These are phyloP conservation scores for Triticum dicoccoides DNA, from an alignment of 176 grass and related monocot genomes.

Conservation along the genomic window DNA sequence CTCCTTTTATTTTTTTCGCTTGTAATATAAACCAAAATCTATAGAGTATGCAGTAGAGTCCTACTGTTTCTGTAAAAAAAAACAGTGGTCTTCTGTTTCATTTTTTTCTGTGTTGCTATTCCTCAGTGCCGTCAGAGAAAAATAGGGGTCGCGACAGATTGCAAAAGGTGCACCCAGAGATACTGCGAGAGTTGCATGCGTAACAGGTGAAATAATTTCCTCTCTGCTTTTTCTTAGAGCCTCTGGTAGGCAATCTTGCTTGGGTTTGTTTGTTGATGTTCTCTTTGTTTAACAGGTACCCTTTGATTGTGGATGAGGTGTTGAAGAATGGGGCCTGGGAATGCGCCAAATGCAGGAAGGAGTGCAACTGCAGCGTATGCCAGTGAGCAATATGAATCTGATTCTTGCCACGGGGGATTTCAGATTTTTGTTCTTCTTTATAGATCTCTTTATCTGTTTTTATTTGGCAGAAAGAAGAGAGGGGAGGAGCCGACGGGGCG, in stretches of 20 bases:
- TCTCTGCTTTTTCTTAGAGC: not conserved
- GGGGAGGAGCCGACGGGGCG: conserved; percentile 69
- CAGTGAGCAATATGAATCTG: conserved; percentile 42
- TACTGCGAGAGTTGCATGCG: conserved; percentile 72
- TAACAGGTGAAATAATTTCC: conserved; percentile 50
- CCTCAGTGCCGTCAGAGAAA: too few species aligned
- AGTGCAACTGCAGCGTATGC: conserved; percentile 87
- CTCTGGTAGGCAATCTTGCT: not conserved
- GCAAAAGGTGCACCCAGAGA: conserved; percentile 46
- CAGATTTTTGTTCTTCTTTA: not conserved
- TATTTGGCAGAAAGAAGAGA: conserved; percentile 60
- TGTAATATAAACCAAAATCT: too few species aligned
- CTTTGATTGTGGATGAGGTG: conserved; percentile 50
- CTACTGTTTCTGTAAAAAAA: too few species aligned
- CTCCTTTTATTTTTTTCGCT: too few species aligned
- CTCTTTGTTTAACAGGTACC: conserved; percentile 46
- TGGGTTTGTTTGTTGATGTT: not conserved
- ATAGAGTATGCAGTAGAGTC: too few species aligned
- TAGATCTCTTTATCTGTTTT: not conserved
- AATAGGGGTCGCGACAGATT: too few species aligned
- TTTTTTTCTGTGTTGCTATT: too few species aligned
- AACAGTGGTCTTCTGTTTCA: too few species aligned
- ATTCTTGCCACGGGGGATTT: not conserved
- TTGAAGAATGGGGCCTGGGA: conserved; percentile 38
- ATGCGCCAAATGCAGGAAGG: conserved; percentile 77